Base-by-base conservation (phyloP, 306 rosid genomes). In the Adenanthera pavonina region DNA sequence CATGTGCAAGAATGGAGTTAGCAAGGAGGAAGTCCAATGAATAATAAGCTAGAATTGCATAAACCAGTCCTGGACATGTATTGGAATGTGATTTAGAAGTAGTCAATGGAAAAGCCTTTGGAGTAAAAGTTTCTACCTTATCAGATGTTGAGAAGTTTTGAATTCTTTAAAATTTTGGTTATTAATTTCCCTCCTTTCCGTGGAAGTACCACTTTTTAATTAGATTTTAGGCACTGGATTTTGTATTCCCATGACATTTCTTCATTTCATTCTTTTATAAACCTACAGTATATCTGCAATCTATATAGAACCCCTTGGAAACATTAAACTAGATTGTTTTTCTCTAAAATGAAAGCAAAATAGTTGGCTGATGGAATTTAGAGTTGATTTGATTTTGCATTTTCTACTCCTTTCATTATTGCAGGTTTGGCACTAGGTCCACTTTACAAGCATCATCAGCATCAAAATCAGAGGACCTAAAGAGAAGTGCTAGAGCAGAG, bases 401-500 rank as follows among this genome's bases (percentile, higher is more conserved):
- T 36, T 49, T 40, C 20, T 59, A 60, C 40, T 7, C 75, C 43
- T 60, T 10, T 43, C 38, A 2, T 47, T 43, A 9, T 71, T 73
- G 78, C 84, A 95, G 97, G 81, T 92, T 95, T 79, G 93, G 95
- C 64, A 89, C 90, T 67, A 83, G 67, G 5, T 69, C 86, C 17
- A 83, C 81, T 13, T 35, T 76, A 2, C 86, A 77, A 38, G 95
- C 86, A 75, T 82, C 92, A 0, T 92, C 89, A 33, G 60, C 79
- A 52, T 80, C 89, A 4, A 90, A 78, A 57, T 70, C 93, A 2
- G 97, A 93, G 81, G 94, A 90, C 61, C 86, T 85, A 78, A 95
- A 93, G 86, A 89, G 99, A 62, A 95, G 93, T 70, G 94, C 97
- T 69, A 91, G 99, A 82, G 97, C 93, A 11, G 97, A 91, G 84